Percentiles rank a stretch among this genome's conserved stretches.
Evolutionary conservation across 2,329 filamentous ascomycete genomes (phyloP).

Genomic region (Chrysosporium queenslandicum): DNA sequence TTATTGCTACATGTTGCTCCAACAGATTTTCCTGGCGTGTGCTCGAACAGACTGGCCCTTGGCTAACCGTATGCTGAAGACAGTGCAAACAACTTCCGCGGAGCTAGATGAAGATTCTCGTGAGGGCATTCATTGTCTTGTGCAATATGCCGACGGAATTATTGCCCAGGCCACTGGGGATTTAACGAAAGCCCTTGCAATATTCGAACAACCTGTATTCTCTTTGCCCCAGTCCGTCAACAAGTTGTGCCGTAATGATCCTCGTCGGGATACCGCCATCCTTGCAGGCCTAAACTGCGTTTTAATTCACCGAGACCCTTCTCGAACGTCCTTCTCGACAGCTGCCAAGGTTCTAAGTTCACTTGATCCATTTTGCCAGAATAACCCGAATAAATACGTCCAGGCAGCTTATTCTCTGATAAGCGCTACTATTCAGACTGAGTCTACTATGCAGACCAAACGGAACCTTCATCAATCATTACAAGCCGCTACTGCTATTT

Average conservation of each 20-base stretch:
- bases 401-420: constrained; percentile 68
- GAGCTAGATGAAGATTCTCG: constrained; percentile 34
- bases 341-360: constrained; percentile 54
- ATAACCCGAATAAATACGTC: constrained; percentile 64
- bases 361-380: constrained; percentile 56
- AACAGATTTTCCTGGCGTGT: constrained; percentile 59
- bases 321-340: constrained; percentile 47
- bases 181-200: constrained; percentile 54
- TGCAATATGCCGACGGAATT: constrained; percentile 63
- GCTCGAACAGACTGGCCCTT: constrained; percentile 60
- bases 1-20: constrained; percentile 59
- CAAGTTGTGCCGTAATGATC: constrained; percentile 37
- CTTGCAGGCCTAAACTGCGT: constrained; percentile 56
- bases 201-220: constrained; percentile 56
- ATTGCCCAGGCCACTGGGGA: constrained; percentile 69
- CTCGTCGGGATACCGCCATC: constrained; percentile 55
- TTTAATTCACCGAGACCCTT: constrained; percentile 59
- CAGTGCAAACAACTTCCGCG: constrained; percentile 42
- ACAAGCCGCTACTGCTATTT: constrained; percentile 55
- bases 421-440: constrained; percentile 55
- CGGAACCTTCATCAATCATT: constrained; percentile 65
- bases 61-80: constrained; percentile 49
- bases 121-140: constrained; percentile 43
- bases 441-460: constrained; percentile 68
- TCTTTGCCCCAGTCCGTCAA: constrained; percentile 36